A percentile compares a stretch with the other conserved stretches of the same genome.
Conservation (phyloP, 768 basidiomycete species). For the Saitozyma podzolica region DNA sequence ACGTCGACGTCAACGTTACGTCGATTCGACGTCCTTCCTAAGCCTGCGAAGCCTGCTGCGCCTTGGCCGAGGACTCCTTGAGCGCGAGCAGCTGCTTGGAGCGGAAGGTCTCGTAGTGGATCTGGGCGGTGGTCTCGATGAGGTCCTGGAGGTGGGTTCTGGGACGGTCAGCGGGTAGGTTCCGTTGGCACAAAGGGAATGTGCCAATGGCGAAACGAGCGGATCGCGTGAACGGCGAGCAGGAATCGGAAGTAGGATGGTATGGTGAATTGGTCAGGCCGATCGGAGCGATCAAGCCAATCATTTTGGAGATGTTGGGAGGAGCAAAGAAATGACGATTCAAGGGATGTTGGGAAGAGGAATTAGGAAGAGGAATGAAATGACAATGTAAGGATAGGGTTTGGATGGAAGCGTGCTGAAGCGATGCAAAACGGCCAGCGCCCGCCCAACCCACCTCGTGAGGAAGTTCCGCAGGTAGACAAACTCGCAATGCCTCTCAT, state of each 20-base stretch:
- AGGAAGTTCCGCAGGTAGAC: constrained; percentile 96
- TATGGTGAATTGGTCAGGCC: too few species aligned
- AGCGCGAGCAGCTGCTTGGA: constrained; percentile 95
- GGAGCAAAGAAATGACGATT: too few species aligned
- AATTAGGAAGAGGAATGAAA: too few species aligned
- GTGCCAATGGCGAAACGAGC: too few species aligned
- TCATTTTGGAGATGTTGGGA: neutral
- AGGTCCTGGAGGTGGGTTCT: constrained; percentile 97
- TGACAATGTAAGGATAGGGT: neutral
- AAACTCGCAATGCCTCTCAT: constrained; percentile 96
- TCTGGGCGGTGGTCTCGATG: constrained; percentile 98
- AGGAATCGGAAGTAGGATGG: too few species aligned
- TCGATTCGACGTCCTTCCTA: too few species aligned
- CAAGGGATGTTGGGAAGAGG: too few species aligned
- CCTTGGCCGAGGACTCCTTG: constrained; percentile 77
- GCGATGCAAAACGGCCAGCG: neutral
- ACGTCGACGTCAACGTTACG: too few species aligned
- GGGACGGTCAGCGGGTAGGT: constrained; percentile 1
- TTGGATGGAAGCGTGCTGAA: neutral
- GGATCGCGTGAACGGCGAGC: too few species aligned
- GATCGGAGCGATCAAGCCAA: too few species aligned
- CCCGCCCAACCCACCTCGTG: constrained; percentile 62
- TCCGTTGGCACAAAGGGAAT: too few species aligned
- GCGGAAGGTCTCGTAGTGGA: constrained; percentile 99
- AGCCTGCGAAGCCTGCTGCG: constrained; percentile 8